phyloP scores from a whole-genome alignment of 192 early-diverging fungal species.

The Backusella macrospora region DNA sequence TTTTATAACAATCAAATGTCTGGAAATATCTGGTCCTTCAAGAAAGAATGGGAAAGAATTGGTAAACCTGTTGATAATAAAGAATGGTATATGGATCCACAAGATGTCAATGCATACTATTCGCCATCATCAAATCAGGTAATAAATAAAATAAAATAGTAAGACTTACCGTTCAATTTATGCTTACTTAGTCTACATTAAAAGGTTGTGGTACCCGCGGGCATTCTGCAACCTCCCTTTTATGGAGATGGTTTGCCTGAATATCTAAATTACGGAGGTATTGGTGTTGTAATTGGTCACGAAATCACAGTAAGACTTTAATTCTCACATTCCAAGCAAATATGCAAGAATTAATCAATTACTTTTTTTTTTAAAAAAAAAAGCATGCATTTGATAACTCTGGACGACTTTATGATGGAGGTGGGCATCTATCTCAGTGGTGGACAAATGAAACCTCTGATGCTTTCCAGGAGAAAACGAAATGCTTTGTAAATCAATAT shows the following conservation, averaged over 20 bases:
- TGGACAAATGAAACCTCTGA: constrained; percentile 38
- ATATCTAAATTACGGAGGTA: constrained; percentile 68
- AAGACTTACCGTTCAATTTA: not conserved
- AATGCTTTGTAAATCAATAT: constrained; percentile 75
- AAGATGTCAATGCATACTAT: constrained; percentile 65
- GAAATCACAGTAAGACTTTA: constrained; percentile 61
- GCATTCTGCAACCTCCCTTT: constrained; percentile 67
- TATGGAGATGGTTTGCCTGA: constrained; percentile 57
- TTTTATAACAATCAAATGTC: constrained; percentile 70
- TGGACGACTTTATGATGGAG: constrained; percentile 60
- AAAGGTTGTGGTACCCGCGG: constrained; percentile 56
- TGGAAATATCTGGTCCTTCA: constrained; percentile 44
- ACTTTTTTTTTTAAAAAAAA: constrained; percentile 2
- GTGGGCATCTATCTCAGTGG: constrained; percentile 52
- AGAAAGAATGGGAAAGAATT: constrained; percentile 25
- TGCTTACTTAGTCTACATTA: not conserved
- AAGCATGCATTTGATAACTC: constrained; percentile 69
- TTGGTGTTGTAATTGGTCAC: constrained; percentile 75
- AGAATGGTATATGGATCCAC: constrained; percentile 58
- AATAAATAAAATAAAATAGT: not conserved
- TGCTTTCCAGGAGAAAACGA: constrained; percentile 51
- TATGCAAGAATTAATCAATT: not conserved
- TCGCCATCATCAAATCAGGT: constrained; percentile 50
- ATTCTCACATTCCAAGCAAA: not conserved
- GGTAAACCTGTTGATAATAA: constrained; percentile 50